Evolutionary conservation across 129 eudicot genomes (phyloP).

Genomic region (Saposhnikovia divaricata): DNA sequence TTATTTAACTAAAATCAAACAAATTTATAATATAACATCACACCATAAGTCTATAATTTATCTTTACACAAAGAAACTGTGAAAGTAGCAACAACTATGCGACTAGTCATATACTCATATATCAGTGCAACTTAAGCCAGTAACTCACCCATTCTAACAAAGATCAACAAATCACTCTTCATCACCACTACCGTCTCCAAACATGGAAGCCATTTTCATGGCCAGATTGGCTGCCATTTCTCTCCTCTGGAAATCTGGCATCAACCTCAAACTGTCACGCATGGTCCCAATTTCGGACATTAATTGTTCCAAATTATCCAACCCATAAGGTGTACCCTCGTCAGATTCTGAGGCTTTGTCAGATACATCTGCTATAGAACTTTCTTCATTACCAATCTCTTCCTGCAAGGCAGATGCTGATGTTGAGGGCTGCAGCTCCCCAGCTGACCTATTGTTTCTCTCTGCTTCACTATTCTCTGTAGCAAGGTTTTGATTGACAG

Average conservation of each 20-base stretch:
- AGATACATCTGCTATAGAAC: constrained; percentile 16
- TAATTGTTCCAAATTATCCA: constrained; percentile 78
- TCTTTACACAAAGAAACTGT: not conserved
- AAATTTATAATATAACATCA: not conserved
- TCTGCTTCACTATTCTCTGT: constrained; percentile 14
- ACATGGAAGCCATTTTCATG: constrained; percentile 29
- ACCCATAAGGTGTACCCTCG: constrained; percentile 38
- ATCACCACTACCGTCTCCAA: not conserved
- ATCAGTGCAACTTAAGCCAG: not conserved
- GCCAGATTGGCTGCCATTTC: constrained; percentile 92
- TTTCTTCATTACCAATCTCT: constrained; percentile 17
- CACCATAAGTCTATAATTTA: not conserved
- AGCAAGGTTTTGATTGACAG: constrained; percentile 9
- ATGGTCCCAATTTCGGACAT: constrained; percentile 80
- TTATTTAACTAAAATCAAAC: not conserved
- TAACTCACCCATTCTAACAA: not conserved
- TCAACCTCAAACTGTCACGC: constrained; percentile 56
- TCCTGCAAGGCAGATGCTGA: constrained; percentile 34
- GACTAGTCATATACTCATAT: too few species aligned
- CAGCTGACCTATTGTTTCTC: constrained; percentile 12
- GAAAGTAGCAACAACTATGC: not conserved
- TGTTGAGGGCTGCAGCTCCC: constrained; percentile 42
- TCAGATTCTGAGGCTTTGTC: constrained; percentile 34
- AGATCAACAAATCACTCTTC: not conserved
- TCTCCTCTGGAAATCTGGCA: constrained; percentile 94